Evolutionary conservation across 2,329 filamentous ascomycete species (phyloP).

Genomic region (Phialocephala sp.): DNA sequence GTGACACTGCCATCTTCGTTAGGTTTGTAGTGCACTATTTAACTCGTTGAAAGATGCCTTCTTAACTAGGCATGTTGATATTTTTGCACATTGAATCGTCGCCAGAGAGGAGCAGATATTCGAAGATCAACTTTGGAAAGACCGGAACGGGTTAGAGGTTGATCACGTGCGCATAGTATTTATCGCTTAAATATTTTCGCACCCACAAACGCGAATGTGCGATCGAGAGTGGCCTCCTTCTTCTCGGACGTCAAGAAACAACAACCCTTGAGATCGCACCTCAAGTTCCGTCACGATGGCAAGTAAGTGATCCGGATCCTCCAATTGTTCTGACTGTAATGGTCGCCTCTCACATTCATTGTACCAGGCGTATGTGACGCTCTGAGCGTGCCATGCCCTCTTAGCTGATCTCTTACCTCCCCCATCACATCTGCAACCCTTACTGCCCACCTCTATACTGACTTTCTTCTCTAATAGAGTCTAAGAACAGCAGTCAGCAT

Average conservation of each 20-base stretch:
- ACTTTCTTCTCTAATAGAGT: constrained; percentile 16
- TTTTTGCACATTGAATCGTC: too few species aligned
- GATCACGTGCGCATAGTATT: constrained; percentile 11
- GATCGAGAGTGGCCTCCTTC: not conserved
- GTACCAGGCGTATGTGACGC: not conserved
- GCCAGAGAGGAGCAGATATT: too few species aligned
- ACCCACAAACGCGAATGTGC: not conserved
- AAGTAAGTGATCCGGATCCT: constrained; percentile 58
- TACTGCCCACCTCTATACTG: constrained; percentile 7
- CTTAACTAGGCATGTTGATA: too few species aligned
- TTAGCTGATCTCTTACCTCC: not conserved
- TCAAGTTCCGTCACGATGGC: constrained; percentile 62
- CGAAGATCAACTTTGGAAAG: too few species aligned
- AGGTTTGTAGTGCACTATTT: too few species aligned
- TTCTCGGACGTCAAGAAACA: constrained; percentile 7
- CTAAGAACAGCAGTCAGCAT: constrained; percentile 56
- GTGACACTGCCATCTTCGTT: too few species aligned
- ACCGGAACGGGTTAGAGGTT: too few species aligned
- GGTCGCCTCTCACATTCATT: not conserved
- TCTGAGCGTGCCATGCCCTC: not conserved
- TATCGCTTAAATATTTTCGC: constrained; percentile 11
- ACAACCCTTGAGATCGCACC: constrained; percentile 24
- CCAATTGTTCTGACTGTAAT: not conserved
- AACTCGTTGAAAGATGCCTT: too few species aligned
- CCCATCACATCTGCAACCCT: not conserved